Percentiles rank a stretch among this genome's conserved stretches.
Evolutionary conservation across 305 asterid species (phyloP).

Genomic region (Striga hermonthica): DNA sequence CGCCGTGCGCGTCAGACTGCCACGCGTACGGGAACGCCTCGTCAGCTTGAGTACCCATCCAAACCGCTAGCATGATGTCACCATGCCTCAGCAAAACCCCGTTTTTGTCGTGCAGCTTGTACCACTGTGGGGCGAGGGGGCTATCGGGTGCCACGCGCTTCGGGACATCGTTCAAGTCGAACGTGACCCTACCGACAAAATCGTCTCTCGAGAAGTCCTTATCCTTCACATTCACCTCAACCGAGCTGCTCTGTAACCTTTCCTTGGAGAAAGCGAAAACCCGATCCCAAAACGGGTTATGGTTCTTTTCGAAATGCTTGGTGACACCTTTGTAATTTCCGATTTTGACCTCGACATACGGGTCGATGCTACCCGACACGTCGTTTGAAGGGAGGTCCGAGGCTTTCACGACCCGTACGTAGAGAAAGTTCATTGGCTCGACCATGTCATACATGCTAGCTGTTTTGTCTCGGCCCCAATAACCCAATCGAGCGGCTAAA

Average conservation of each 20-base stretch:
- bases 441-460: conserved; percentile 89
- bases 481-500: conserved; percentile 84
- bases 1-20: conserved; percentile 81
- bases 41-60: conserved; percentile 98
- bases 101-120: conserved; percentile 56
- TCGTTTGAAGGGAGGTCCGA: conserved; percentile 80
- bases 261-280: conserved; percentile 80
- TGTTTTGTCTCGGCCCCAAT: conserved; percentile 90
- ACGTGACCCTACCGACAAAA: conserved; percentile 61
- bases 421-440: conserved; percentile 74
- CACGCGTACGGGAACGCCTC: conserved; percentile 90
- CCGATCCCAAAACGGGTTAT: conserved; percentile 62
- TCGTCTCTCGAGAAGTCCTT: conserved; percentile 77
- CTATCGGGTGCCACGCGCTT: conserved; percentile 80
- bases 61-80: conserved; percentile 86
- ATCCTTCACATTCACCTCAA: conserved; percentile 69
- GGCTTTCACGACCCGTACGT: conserved; percentile 75
- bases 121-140: conserved; percentile 90
- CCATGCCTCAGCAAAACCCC: conserved; percentile 57
- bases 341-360: conserved; percentile 81
- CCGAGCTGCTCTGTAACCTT: conserved; percentile 63
- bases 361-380: conserved; percentile 78
- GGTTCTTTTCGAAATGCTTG: conserved; percentile 70
- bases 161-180: conserved; percentile 69
- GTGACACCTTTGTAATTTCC: conserved; percentile 89